Conservation (phyloP, 345 rosid species). For the Pistacia vera region DNA sequence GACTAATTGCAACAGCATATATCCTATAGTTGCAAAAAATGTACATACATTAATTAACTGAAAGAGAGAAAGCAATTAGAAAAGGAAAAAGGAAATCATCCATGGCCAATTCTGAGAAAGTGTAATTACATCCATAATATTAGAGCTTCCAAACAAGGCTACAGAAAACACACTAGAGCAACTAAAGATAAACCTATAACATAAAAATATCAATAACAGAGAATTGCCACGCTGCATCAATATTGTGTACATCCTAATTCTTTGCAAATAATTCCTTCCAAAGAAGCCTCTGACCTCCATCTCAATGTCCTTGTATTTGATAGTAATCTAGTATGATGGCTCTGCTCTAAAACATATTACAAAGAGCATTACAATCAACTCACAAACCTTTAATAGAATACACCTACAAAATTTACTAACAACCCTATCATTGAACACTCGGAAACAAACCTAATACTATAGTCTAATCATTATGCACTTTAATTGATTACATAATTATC, state of each 20-base stretch:
- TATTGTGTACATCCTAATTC: background rate
- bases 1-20: background rate
- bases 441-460: background rate
- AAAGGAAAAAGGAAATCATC: background rate
- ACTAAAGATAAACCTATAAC: background rate
- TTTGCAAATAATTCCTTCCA: background rate
- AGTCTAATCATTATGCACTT: background rate
- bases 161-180: background rate
- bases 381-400: background rate
- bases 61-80: background rate
- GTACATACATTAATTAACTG: background rate
- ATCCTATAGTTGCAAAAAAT: background rate
- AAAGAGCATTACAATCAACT: background rate
- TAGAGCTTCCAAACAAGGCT: background rate
- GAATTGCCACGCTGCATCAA: background rate
- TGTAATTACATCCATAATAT: background rate
- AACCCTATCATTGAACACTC: background rate
- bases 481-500: background rate
- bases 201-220: background rate
- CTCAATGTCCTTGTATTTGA: background rate
- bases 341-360: background rate
- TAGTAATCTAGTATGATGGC: background rate
- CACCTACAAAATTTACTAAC: background rate
- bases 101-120: background rate
- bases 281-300: background rate